A percentile compares a stretch with the other conserved stretches of the same genome.
These are phyloP conservation scores for Exophiala lecanii-corni DNA, from an alignment of 2,329 filamentous ascomycete genomes.

Conservation along the genomic window DNA sequence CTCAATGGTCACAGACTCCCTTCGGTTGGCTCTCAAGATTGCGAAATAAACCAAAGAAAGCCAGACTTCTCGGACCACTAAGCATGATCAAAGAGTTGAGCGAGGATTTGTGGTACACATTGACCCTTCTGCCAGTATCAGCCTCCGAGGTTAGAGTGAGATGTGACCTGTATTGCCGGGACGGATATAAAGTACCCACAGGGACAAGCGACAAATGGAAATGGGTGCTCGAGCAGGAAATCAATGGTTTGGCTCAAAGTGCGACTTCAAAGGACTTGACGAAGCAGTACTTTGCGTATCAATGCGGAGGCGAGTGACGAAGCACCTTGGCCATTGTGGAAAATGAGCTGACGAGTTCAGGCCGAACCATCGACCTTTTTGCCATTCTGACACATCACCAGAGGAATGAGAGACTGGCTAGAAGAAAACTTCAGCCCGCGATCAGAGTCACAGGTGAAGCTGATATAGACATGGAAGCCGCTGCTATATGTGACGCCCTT, in stretches of 20 bases:
- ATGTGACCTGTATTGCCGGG: conserved; percentile 18
- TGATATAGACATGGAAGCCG: conserved; percentile 18
- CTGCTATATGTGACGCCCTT: conserved; percentile 18
- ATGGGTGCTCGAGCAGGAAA: conserved; percentile 18
- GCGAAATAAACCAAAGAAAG: conserved; percentile 12
- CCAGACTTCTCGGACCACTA: conserved; percentile 15
- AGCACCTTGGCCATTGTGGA: no score
- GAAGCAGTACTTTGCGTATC: conserved; percentile 16
- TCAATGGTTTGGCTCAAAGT: conserved; percentile 6
- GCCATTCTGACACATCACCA: conserved; percentile 22
- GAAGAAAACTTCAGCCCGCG: conserved; percentile 17
- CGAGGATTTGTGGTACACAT: conserved; percentile 19
- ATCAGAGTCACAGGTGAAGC: conserved; percentile 18
- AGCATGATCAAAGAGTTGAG: conserved; percentile 21
- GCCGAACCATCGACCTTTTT: conserved; percentile 22
- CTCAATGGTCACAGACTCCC: conserved; percentile 15
- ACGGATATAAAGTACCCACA: conserved; percentile 8
- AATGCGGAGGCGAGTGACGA: conserved; percentile 21
- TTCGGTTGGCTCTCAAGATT: conserved; percentile 17
- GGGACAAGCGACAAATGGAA: conserved; percentile 13
- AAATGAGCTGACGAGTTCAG: conserved; percentile 7
- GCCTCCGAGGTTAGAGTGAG: conserved; percentile 13
- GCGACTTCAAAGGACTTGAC: conserved; percentile 1
- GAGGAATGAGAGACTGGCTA: conserved; percentile 18
- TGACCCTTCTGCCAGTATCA: conserved; percentile 16